phyloP scores from a whole-genome alignment of 176 grass and related monocot genomes.

The Aegilops tauschii region DNA sequence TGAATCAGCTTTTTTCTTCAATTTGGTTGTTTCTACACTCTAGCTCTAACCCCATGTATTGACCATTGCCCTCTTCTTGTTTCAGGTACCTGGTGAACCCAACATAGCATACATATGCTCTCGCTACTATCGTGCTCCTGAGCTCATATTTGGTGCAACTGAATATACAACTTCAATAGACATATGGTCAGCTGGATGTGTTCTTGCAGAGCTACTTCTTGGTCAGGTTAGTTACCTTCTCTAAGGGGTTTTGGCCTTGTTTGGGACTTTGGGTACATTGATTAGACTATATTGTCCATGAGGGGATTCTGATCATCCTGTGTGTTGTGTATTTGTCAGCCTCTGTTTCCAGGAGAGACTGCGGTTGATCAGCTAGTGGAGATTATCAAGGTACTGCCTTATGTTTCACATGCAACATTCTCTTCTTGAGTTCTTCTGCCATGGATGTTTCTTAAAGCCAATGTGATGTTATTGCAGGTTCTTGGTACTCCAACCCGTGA shows the following conservation, averaged over 20 bases:
- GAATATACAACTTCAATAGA: constrained; percentile 69
- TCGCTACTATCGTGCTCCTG: constrained; percentile 72
- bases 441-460: background rate
- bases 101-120: constrained; percentile 75
- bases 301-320: constrained; percentile 19
- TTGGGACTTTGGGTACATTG: background rate
- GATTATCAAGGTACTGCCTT: constrained; percentile 77
- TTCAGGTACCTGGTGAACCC: constrained; percentile 52
- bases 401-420: background rate
- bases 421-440: constrained; percentile 8
- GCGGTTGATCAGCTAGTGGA: constrained; percentile 84
- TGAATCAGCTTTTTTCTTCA: background rate
- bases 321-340: constrained; percentile 49
- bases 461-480: constrained; percentile 47
- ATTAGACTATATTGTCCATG: background rate
- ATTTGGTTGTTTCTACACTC: background rate
- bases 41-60: background rate
- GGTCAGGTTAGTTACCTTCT: constrained; percentile 58
- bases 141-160: constrained; percentile 66
- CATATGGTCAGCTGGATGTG: constrained; percentile 77
- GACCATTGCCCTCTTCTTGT: background rate
- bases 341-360: constrained; percentile 86
- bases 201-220: constrained; percentile 68
- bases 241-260: background rate
- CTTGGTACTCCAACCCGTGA: constrained; percentile 97